Conservation (phyloP, 2,329 filamentous ascomycete genomes). For the Nothophoma quercina region DNA sequence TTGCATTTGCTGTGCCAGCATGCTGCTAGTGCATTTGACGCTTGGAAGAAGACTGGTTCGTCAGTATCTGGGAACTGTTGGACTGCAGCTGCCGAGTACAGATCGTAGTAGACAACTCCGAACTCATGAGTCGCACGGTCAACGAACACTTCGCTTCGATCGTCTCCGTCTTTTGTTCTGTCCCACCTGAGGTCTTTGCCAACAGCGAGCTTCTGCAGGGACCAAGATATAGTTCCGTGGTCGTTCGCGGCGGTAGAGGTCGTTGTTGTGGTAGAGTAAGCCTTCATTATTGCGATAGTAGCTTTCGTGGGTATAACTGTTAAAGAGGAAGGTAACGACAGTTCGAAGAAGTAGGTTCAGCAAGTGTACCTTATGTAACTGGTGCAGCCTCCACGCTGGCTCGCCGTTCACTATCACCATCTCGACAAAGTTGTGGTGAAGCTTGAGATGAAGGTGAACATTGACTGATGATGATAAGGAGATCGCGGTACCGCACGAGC, state of each 20-base stretch:
- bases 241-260: background rate
- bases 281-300: background rate
- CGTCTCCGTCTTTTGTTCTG: background rate
- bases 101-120: conserved; percentile 19
- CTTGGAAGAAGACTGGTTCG: conserved; percentile 27
- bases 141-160: conserved; percentile 7
- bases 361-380: background rate
- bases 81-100: background rate
- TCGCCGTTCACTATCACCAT: background rate
- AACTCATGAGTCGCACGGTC: conserved; percentile 29
- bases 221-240: conserved; percentile 15
- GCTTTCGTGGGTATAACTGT: too few relatives aligned
- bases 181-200: conserved; percentile 15
- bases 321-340: background rate
- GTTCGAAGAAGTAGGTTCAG: background rate
- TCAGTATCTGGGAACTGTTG: conserved; percentile 18
- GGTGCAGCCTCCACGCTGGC: background rate
- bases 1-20: conserved; percentile 20
- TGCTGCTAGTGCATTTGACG: conserved; percentile 16
- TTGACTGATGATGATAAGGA: background rate
- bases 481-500: background rate
- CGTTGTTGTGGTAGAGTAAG: background rate
- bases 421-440: background rate
- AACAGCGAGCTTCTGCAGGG: conserved; percentile 15
- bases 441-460: conserved; percentile 1